Base-by-base conservation (phyloP, 1,139 yeast genomes). In the Saccharomycopsis crataegensis region DNA sequence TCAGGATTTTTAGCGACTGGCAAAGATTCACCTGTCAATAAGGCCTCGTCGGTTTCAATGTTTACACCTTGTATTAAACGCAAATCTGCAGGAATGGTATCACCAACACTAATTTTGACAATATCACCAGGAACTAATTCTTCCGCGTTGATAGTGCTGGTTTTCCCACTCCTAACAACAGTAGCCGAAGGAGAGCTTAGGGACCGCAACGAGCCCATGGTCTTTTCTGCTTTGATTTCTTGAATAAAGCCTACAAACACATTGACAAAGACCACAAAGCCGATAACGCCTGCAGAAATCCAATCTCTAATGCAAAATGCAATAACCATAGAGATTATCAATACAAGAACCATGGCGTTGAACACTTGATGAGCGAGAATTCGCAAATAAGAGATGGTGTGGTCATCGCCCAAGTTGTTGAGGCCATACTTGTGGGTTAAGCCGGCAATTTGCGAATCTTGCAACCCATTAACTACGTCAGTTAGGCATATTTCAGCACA, bases 51-150 rank as follows among this genome's bases (percentile, higher is more conserved):
- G 8, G 90, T 79, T 66, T 86, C 94, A 60, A 86, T 79, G 66
- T 86, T 86, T 71, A 79, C 76, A 50, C 78, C 64, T 45, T 78
- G 82, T 50, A 82, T 61, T 49, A 86, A 71, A 59, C 94, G 73
- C 57, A 84, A 65, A 65, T 86, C 94, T 5, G 93, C 93, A 17
- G 94, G 94, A 48, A 86, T 72, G 1, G 91, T 85, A 65, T 86
- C 94, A 53, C 94, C 95, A 44, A 83, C 87, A 60, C 75, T 76
- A 54, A 86, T 74, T 56, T 73, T 71, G 43, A 85, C 80, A 52
- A 86, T 66, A 65, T 86, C 95, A 56, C 95, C 94, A 1, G 91
- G 91, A 12, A 84, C 93, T 34, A 86, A 80, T n/a, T 77, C 81
- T 55, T 76, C 78, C 0, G 91, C 82, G 9, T 85, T 78, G 43